Conservation (phyloP, 805 yeast species). For the Yarrowia sp. region DNA sequence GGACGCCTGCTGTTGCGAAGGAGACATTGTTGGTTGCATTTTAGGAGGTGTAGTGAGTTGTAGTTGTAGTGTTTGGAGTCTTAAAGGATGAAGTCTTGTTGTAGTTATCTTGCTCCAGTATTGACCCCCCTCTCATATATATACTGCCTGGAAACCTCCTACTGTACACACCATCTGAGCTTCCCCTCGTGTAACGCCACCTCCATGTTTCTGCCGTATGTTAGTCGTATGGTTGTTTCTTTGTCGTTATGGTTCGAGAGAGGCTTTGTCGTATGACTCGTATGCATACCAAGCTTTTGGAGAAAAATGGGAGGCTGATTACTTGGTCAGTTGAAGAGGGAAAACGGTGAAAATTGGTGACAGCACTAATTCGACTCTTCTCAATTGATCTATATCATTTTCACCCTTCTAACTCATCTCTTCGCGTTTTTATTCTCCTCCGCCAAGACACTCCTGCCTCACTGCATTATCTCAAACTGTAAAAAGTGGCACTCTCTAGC, state of each 20-base stretch:
- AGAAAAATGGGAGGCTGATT: neutral
- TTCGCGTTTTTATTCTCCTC: no score
- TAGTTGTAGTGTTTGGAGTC: neutral
- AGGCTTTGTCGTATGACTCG: slow-evolving; percentile 13
- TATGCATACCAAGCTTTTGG: slow-evolving; percentile 30
- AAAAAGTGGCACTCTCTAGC: neutral
- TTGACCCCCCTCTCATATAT: no score
- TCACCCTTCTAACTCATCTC: no score
- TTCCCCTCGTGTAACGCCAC: slow-evolving; percentile 20
- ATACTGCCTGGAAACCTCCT: no score
- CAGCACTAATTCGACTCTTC: no score
- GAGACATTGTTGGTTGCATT: slow-evolving; percentile 1
- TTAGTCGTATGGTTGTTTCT: neutral
- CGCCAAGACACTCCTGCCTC: neutral
- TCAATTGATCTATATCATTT: no score
- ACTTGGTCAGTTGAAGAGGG: no score
- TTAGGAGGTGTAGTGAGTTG: neutral
- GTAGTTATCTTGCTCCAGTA: no score
- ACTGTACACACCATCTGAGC: neutral
- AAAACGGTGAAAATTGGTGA: no score
- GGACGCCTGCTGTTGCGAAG: neutral
- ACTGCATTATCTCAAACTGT: slow-evolving; percentile 15
- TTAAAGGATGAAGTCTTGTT: no score
- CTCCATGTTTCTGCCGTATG: neutral
- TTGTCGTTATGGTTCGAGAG: neutral